phyloP scores from a whole-genome alignment of 1,139 yeast species.

The Yamadazyma friedrichii region DNA sequence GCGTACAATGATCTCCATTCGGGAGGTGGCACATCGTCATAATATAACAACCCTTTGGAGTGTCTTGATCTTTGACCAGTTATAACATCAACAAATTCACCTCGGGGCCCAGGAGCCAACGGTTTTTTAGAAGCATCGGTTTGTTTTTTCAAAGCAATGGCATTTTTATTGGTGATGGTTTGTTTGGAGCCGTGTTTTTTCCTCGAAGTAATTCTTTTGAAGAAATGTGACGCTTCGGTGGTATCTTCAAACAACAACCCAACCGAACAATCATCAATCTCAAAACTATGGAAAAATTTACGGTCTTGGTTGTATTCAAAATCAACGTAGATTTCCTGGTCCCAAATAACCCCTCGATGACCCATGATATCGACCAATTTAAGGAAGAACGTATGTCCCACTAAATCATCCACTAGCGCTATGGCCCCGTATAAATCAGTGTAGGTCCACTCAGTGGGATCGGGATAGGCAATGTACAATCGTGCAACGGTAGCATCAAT shows the following conservation, averaged over 20 bases:
- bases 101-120: conserved; percentile 66
- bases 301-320: conserved; percentile 92
- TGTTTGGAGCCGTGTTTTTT: conserved; percentile 84
- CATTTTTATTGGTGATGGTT: conserved; percentile 82
- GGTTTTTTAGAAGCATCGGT: conserved; percentile 19
- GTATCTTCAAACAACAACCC: conserved; percentile 90
- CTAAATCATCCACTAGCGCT: conserved; percentile 83
- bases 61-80: conserved; percentile 58
- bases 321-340: conserved; percentile 87
- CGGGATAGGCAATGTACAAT: conserved; percentile 86
- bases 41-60: conserved; percentile 61
- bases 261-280: conserved; percentile 85
- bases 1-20: conserved; percentile 80
- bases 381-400: conserved; percentile 89
- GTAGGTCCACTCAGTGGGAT: conserved; percentile 75
- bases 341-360: conserved; percentile 89
- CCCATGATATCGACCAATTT: conserved; percentile 85
- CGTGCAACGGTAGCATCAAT: conserved; percentile 90
- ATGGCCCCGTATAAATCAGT: conserved; percentile 91
- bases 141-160: conserved; percentile 69
- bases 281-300: conserved; percentile 91
- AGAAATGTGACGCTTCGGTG: conserved; percentile 81
- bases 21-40: conserved; percentile 79
- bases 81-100: conserved; percentile 49
- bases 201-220: conserved; percentile 70